Evolutionary conservation across 1,284 basidiomycete genomes (phyloP), one percentile per base, ranked within the genome.

Genomic region (Sporisorium scitamineum): DNA sequence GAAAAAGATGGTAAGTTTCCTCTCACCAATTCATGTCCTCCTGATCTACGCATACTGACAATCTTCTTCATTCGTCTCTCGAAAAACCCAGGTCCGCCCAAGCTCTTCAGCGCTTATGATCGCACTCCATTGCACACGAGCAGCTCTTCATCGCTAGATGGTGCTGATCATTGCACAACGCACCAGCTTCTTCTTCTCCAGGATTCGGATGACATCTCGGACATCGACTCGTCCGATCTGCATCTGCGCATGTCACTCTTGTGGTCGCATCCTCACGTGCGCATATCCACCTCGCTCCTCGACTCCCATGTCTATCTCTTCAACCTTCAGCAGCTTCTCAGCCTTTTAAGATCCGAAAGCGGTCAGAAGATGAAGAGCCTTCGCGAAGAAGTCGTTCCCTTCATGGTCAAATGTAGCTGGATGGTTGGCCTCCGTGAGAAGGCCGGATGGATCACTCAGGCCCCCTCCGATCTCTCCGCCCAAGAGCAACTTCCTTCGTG

Each of bases 221-320:
- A 80, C 62, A 58, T 73, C 61, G 73, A 78, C 54, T 67, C 74
- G 16, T 78, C 81, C 27, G 75, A 81, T 41, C 58, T 81, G n/a
- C 75, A 80, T 51, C 51, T 84, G 18, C 80, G 81, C 52, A 78
- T 76, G 76, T 79, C 76, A 26, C 64, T 84, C 24, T 55, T 83
- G 20, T 76, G 75, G 74, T 76, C 66, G 22, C 70, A 76, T 44
- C 80, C 78, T 24, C 68, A 82, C 42, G 54, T 70, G 14, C 76
- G 76, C 26, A 53, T 84, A 37, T 78, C 74, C n/a, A 85, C 82
- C 26, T 59, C 71, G 2, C 65, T 85, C 29, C 76, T 84, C 37
- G 83, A 85, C 66, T 74, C 78, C 32, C 76, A 78, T 63, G 73
- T 84, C 60, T 85, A 85, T 56, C 76, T 81, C 48, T 66, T 85